These are phyloP conservation scores for Butyriboletus appendiculatus DNA, from an alignment of 1,284 basidiomycete species.

Conservation along the genomic window DNA sequence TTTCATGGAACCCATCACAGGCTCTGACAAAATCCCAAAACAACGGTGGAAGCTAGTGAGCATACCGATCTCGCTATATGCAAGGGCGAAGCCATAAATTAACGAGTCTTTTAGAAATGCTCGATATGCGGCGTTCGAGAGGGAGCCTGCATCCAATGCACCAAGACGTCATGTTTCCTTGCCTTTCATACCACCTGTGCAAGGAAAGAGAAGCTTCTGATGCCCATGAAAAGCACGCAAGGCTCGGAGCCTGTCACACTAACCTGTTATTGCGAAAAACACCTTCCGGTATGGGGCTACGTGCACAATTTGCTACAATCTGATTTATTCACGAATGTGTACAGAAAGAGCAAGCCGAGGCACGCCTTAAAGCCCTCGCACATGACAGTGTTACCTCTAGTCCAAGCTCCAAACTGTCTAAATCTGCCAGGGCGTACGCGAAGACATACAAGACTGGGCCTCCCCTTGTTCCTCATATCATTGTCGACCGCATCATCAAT, in stretches of 20 bases:
- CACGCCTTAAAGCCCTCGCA: conserved; percentile 56
- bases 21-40: conserved; percentile 87
- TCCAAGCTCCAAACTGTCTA: conserved; percentile 49
- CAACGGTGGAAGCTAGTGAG: conserved; percentile 92
- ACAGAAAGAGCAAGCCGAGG: conserved; percentile 69
- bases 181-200: conserved; percentile 98
- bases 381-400: conserved; percentile 46
- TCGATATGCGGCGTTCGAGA: conserved; percentile 79
- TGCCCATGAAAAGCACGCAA: conserved; percentile 86
- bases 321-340: conserved; percentile 5
- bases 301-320: background rate
- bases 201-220: conserved; percentile 76
- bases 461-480: conserved; percentile 73
- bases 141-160: conserved; percentile 98
- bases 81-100: conserved; percentile 2
- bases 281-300: conserved; percentile 73
- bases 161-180: conserved; percentile 87
- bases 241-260: conserved; percentile 70
- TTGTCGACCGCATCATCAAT: conserved; percentile 73
- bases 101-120: conserved; percentile 61
- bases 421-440: conserved; percentile 78
- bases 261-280: conserved; percentile 84
- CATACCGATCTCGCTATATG: conserved; percentile 13
- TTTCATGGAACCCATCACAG: conserved; percentile 98
- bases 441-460: conserved; percentile 80